A percentile compares a stretch with the other conserved stretches of the same genome.
phyloP scores from a whole-genome alignment of 371 early-diverging fungal genomes.

The Coemansia linderi region DNA sequence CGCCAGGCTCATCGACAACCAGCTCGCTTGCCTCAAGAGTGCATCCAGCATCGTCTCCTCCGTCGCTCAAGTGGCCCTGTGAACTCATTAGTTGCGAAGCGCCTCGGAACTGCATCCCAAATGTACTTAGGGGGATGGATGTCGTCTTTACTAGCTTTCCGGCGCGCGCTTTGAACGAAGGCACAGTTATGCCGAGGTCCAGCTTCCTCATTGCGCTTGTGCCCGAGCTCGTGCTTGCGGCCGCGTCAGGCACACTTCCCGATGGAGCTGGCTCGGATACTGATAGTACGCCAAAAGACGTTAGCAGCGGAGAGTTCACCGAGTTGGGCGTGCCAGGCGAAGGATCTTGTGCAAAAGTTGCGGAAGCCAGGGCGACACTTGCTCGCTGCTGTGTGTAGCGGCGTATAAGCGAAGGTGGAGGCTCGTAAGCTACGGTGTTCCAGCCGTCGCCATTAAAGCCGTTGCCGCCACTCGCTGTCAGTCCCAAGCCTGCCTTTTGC shows the following conservation, averaged over 20 bases:
- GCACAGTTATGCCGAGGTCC: slow-evolving; percentile 5
- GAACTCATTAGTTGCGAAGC: slow-evolving; percentile 6
- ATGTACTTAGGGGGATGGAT: slow-evolving; percentile 42
- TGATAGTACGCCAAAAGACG: slow-evolving; percentile 18
- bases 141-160: slow-evolving; percentile 45
- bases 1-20: slow-evolving; percentile 16
- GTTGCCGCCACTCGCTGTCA: background rate
- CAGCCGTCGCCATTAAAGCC: background rate
- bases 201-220: background rate
- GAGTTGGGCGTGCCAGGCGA: background rate
- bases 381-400: slow-evolving; percentile 14
- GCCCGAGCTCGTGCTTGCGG: too few relatives aligned
- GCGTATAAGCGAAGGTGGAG: slow-evolving; percentile 39
- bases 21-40: slow-evolving; percentile 18
- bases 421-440: slow-evolving; percentile 31
- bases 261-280: slow-evolving; percentile 10
- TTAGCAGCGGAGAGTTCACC: slow-evolving; percentile 18
- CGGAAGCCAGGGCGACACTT: background rate
- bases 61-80: slow-evolving; percentile 26
- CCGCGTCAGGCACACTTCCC: background rate
- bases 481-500: background rate
- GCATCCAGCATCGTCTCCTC: background rate
- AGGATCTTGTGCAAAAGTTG: background rate
- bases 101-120: slow-evolving; percentile 14
- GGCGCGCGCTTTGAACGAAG: slow-evolving; percentile 25